Base-by-base conservation (phyloP, 139 green algal species). In the Auxenochlorella pyrenoidosa region DNA sequence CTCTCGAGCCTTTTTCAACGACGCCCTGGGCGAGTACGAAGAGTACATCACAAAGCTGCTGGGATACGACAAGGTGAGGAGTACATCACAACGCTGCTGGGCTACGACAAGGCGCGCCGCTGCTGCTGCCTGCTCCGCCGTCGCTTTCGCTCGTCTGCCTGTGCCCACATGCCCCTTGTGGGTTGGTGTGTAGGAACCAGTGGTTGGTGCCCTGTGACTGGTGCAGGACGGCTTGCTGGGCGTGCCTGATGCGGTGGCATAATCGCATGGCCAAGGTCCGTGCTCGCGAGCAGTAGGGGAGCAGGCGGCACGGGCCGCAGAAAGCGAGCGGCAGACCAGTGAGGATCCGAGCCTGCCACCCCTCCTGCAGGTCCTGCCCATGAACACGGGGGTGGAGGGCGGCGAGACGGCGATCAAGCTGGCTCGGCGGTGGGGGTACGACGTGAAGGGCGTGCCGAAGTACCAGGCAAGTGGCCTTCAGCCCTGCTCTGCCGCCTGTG, bases 341-440 rank as follows among this genome's bases (percentile, higher is more conserved):
- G n/a, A n/a, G n/a, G n/a, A n/a, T n/a, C n/a, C 54, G 3, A 8
- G 54, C 54, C 24, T n/a, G 28, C 79, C 47, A 0, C 30, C 40
- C 28, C 40, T 5, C 32, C 19, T 43, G n/a, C 84, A 88, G 84
- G 93, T 99, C 43, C 92, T 99, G 87, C 96, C 97, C 40, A 99
- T 99, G 94, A 99, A 99, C 94, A 99, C 96, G 21, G 97, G 97
- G 41, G 97, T 99, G 60, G 97, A 99, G 94, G 97, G 93, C 16
- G 96, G 98, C 5, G 97, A 99, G 88, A 99, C 97, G 0, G 97
- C 97, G 32, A 88, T 98, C 88, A 99, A 99, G 93, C 94, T 99
- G 38, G 97, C 97, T 21, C 93, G 97, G 91, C 36, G 79, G 34
- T 89, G 88, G 68, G 59, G 34, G 18, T 99, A 99, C 81, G 94